phyloP scores from a whole-genome alignment of 2,329 filamentous ascomycete genomes.

The Chrysoporthe cubensis region DNA sequence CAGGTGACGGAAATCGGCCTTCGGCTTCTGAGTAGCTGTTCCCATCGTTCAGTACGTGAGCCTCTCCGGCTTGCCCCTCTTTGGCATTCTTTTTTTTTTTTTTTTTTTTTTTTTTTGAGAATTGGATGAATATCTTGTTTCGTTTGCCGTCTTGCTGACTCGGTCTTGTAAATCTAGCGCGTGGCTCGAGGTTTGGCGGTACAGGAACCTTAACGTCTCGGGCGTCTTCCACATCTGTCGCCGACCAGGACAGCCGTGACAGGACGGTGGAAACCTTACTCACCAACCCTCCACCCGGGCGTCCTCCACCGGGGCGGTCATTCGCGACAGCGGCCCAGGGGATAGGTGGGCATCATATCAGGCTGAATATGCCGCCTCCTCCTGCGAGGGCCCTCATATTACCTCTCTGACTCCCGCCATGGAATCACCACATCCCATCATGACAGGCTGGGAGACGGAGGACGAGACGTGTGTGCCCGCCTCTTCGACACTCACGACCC shows the following conservation, averaged over 20 bases:
- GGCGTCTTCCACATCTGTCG: not conserved
- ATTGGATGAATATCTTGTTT: not conserved
- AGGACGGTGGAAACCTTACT: not conserved
- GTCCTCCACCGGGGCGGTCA: no score
- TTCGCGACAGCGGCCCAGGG: not conserved
- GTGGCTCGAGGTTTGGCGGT: not conserved
- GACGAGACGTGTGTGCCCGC: slow-evolving; percentile 63
- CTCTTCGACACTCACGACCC: slow-evolving; percentile 67
- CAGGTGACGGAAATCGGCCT: not conserved
- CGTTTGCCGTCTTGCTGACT: not conserved
- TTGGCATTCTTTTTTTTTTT: not conserved
- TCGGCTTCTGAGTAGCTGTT: not conserved
- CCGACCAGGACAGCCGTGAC: not conserved
- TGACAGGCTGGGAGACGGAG: slow-evolving; percentile 66
- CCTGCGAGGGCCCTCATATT: not conserved
- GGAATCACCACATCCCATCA: slow-evolving; percentile 37
- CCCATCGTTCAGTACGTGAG: not conserved
- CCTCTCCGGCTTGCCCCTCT: not conserved
- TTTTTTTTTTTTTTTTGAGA: not conserved
- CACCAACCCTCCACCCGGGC: not conserved
- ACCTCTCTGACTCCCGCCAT: not conserved
- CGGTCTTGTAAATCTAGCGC: not conserved
- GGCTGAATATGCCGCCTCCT: not conserved
- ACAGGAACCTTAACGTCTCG: not conserved
- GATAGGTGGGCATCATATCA: not conserved